Evolutionary conservation across 257 asterid species (phyloP).

Genomic region (Scutellaria baicalensis): DNA sequence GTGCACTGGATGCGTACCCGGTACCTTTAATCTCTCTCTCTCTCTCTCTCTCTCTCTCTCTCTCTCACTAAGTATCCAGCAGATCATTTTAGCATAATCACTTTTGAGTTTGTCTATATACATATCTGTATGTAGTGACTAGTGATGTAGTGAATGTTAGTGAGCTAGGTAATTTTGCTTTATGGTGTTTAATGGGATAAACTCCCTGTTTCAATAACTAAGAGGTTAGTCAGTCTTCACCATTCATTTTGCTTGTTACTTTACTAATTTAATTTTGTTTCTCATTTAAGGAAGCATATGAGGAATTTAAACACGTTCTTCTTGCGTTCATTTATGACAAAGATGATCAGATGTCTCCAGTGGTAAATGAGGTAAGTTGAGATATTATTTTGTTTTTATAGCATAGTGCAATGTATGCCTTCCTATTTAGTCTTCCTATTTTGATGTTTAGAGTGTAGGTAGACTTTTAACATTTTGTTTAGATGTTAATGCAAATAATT

Average conservation of each 20-base stretch:
- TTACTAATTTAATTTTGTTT: constrained; percentile 20
- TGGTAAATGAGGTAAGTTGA: constrained; percentile 71
- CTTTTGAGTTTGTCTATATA: neutral
- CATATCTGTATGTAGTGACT: neutral
- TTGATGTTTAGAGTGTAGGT: neutral
- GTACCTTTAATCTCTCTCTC: constrained; percentile 25
- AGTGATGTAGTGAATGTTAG: neutral
- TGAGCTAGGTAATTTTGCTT: neutral
- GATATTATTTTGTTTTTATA: neutral
- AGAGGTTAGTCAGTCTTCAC: neutral
- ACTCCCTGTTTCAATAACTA: neutral
- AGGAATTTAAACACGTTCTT: constrained; percentile 91
- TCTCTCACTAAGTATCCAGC: neutral
- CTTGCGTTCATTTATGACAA: constrained; percentile 83
- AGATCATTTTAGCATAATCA: neutral
- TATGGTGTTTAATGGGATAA: neutral
- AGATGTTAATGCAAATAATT: neutral
- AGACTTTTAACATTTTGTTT: neutral
- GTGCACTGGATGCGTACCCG: constrained; percentile 97
- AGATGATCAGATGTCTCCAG: constrained; percentile 87
- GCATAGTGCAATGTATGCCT: neutral
- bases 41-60: neutral
- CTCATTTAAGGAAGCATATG: constrained; percentile 86
- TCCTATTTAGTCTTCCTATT: neutral
- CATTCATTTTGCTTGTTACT: neutral